Evolutionary conservation across 805 yeast genomes (phyloP).

Genomic region (Torulaspora maleeae): DNA sequence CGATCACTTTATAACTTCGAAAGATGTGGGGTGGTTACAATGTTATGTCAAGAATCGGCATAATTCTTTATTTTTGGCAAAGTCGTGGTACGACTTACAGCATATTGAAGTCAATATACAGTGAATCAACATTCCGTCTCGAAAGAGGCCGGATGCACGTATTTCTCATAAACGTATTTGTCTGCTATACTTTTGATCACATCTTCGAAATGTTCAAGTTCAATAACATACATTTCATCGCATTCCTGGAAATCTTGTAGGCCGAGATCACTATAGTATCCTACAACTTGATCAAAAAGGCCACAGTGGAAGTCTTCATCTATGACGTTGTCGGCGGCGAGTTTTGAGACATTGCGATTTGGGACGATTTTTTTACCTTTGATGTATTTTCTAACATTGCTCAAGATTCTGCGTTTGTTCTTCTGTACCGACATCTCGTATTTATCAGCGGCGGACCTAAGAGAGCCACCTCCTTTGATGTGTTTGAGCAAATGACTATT

Average conservation of each 20-base stretch:
- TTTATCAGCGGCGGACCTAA: slow-evolving; percentile 9
- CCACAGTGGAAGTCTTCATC: slow-evolving; percentile 12
- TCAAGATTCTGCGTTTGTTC: slow-evolving; percentile 11
- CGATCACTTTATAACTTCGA: slow-evolving; percentile 2
- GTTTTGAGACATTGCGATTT: slow-evolving; percentile 1
- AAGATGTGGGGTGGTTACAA: slow-evolving; percentile 3
- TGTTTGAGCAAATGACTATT: slow-evolving; percentile 5
- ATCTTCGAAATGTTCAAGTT: slow-evolving; percentile 9
- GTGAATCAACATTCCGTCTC: background rate
- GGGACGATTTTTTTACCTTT: slow-evolving; percentile 9
- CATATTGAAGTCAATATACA: background rate
- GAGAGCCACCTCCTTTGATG: slow-evolving; percentile 9
- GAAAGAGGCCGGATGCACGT: slow-evolving; percentile 2
- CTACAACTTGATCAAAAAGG: slow-evolving; percentile 9
- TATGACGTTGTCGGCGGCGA: background rate
- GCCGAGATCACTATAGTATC: slow-evolving; percentile 8
- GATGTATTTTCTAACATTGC: slow-evolving; percentile 10
- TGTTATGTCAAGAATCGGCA: slow-evolving; percentile 15
- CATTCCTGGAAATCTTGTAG: background rate
- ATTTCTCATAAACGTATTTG: slow-evolving; percentile 12
- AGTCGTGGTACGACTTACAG: slow-evolving; percentile 19
- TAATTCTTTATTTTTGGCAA: slow-evolving; percentile 15
- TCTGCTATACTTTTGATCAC: slow-evolving; percentile 9
- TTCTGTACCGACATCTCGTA: slow-evolving; percentile 8
- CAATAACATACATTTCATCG: slow-evolving; percentile 9